phyloP scores from a whole-genome alignment of 495 filamentous ascomycete species.

The Podospora pseudopauciseta region DNA sequence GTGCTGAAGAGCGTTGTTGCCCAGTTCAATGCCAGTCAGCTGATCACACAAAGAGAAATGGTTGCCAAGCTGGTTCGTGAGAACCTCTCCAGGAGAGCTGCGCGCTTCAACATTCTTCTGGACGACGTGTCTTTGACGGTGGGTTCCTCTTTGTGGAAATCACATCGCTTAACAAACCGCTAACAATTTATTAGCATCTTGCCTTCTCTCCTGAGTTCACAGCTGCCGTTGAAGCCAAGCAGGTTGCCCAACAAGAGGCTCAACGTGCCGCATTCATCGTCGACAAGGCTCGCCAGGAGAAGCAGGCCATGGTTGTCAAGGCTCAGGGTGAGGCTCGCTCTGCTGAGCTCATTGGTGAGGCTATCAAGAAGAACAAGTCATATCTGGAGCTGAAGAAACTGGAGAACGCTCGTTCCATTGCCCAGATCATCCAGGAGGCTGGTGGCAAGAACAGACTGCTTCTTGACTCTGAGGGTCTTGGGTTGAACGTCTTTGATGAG shows the following conservation, averaged over 20 bases:
- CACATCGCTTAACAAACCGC: conserved; percentile 1
- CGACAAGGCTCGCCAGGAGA: conserved; percentile 98
- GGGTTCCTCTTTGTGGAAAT: conserved; percentile 31
- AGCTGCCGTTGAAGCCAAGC: conserved; percentile 96
- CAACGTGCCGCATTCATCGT: conserved; percentile 96
- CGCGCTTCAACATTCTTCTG: conserved; percentile 92
- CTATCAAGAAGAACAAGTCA: conserved; percentile 97
- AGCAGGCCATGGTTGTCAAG: conserved; percentile 97
- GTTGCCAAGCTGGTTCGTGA: conserved; percentile 88
- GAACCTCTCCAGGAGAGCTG: conserved; percentile 83
- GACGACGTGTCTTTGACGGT: conserved; percentile 98
- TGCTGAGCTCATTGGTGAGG: conserved; percentile 95
- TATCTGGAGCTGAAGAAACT: conserved; percentile 97
- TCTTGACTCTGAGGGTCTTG: conserved; percentile 82
- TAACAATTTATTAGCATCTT: conserved; percentile 64
- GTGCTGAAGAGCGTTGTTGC: conserved; percentile 98
- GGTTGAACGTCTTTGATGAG: conserved; percentile 80
- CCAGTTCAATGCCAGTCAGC: conserved; percentile 96
- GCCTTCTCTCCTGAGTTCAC: conserved; percentile 99
- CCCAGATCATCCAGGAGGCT: conserved; percentile 72
- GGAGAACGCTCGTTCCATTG: conserved; percentile 90
- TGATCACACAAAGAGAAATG: conserved; percentile 98
- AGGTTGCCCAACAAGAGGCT: conserved; percentile 97
- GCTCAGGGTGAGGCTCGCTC: conserved; percentile 99
- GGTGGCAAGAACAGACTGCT: conserved; percentile 93